A percentile compares a stretch with the other conserved stretches of the same genome.
Evolutionary conservation across 148 eudicot species (phyloP).

Genomic region (Suaeda aralocaspica): DNA sequence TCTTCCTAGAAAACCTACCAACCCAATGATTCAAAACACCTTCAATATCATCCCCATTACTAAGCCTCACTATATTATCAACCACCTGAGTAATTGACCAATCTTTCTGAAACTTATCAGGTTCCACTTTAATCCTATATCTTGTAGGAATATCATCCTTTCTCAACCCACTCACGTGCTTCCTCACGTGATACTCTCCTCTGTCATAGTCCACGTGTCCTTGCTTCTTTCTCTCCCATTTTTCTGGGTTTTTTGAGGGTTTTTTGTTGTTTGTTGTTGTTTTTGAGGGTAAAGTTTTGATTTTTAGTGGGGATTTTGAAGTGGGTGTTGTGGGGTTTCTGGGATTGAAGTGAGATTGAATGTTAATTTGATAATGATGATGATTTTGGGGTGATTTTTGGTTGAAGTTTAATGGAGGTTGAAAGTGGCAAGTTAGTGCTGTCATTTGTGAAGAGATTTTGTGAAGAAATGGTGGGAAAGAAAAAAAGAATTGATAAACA

Average conservation of each 20-base stretch:
- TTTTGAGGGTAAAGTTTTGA: slow-evolving; percentile 19
- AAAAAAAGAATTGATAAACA: background rate
- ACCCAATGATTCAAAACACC: slow-evolving; percentile 81
- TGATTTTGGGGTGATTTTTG: slow-evolving; percentile 14
- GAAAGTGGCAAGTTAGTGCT: slow-evolving; percentile 20
- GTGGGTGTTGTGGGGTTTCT: slow-evolving; percentile 17
- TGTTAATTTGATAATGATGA: background rate
- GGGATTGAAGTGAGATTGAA: slow-evolving; percentile 10
- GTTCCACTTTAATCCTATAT: slow-evolving; percentile 45
- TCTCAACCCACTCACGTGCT: slow-evolving; percentile 55
- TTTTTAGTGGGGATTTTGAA: background rate
- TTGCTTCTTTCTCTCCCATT: slow-evolving; percentile 55
- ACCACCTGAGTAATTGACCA: slow-evolving; percentile 72
- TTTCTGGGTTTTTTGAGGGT: slow-evolving; percentile 30
- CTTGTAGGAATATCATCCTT: slow-evolving; percentile 57
- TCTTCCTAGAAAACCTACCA: slow-evolving; percentile 80
- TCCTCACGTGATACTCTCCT: slow-evolving; percentile 46
- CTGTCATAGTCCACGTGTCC: slow-evolving; percentile 62
- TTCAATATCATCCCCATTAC: slow-evolving; percentile 52
- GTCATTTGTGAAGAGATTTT: slow-evolving; percentile 8
- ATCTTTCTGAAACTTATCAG: slow-evolving; percentile 80
- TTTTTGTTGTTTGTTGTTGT: slow-evolving; percentile 26
- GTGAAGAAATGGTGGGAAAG: background rate
- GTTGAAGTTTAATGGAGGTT: slow-evolving; percentile 20
- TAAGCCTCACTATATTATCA: slow-evolving; percentile 37